Conservation (phyloP, 2,329 filamentous ascomycete genomes). For the Cordyceps farinosa region DNA sequence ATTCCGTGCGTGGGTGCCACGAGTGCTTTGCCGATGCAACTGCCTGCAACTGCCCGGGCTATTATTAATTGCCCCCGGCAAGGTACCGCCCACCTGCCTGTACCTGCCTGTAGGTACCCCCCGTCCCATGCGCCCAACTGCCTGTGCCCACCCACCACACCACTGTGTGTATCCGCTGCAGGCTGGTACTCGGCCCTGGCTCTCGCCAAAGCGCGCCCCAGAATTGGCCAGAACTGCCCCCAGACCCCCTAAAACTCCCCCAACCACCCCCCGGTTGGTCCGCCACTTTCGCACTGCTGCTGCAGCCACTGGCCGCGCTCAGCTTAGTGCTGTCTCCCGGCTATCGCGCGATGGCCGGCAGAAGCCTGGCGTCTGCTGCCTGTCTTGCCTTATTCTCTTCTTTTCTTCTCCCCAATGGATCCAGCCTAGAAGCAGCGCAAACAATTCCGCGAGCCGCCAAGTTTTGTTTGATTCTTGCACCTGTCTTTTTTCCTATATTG, state of each 20-base stretch:
- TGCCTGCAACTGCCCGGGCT: background rate
- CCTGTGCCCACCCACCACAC: background rate
- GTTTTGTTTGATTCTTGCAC: background rate
- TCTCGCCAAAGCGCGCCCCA: conserved; percentile 1
- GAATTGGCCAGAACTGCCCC: background rate
- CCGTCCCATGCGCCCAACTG: background rate
- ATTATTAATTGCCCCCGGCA: background rate
- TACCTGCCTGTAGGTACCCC: no score
- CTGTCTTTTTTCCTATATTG: background rate
- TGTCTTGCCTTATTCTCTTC: background rate
- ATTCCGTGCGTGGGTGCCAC: no score
- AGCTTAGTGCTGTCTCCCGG: conserved; percentile 2
- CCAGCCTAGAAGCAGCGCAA: background rate
- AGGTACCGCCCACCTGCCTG: no score
- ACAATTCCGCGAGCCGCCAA: background rate
- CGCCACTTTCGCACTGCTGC: background rate
- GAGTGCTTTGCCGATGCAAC: no score
- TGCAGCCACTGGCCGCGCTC: background rate
- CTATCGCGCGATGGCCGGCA: conserved; percentile 13
- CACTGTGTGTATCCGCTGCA: background rate
- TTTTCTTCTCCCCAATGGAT: background rate
- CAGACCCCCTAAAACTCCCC: no score
- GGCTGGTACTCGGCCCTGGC: conserved; percentile 11
- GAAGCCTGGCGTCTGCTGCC: background rate
- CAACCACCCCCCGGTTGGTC: no score